Percentiles rank a stretch among this genome's conserved stretches.
Conservation (phyloP, 805 yeast species). For the Barnettozyma sucrosica region DNA sequence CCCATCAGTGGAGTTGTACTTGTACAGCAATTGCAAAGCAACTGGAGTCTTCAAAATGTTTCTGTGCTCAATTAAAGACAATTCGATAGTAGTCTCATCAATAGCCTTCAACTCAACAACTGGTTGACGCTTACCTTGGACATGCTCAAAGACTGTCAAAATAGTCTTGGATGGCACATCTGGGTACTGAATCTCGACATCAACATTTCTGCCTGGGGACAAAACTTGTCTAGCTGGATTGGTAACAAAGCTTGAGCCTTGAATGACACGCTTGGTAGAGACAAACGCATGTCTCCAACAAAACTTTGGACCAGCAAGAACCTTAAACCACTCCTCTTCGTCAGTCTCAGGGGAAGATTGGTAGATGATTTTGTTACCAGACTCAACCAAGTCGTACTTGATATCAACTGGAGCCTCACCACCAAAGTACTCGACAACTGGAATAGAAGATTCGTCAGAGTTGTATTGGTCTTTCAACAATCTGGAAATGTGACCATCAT, state of each 20-base stretch:
- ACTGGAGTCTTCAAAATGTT: constrained; percentile 72
- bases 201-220: constrained; percentile 62
- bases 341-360: constrained; percentile 33
- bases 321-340: constrained; percentile 58
- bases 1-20: constrained; percentile 80
- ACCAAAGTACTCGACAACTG: constrained; percentile 86
- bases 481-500: constrained; percentile 78
- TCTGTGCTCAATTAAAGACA: constrained; percentile 81
- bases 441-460: constrained; percentile 68
- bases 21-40: constrained; percentile 71
- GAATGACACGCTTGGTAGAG: constrained; percentile 73
- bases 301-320: constrained; percentile 71
- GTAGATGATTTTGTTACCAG: constrained; percentile 32
- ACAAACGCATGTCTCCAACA: constrained; percentile 93
- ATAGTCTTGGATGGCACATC: constrained; percentile 48
- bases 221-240: constrained; percentile 80
- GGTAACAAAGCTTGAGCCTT: constrained; percentile 70
- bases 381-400: constrained; percentile 28
- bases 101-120: constrained; percentile 58
- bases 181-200: constrained; percentile 54
- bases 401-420: constrained; percentile 46
- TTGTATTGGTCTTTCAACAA: constrained; percentile 64
- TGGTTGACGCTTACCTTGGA: constrained; percentile 64
- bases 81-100: constrained; percentile 49
- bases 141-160: constrained; percentile 60